Evolutionary conservation across 2,329 filamentous ascomycete species (phyloP), one percentile per base, ranked within the genome.

Genomic region (Calonectria pauciramosa): DNA sequence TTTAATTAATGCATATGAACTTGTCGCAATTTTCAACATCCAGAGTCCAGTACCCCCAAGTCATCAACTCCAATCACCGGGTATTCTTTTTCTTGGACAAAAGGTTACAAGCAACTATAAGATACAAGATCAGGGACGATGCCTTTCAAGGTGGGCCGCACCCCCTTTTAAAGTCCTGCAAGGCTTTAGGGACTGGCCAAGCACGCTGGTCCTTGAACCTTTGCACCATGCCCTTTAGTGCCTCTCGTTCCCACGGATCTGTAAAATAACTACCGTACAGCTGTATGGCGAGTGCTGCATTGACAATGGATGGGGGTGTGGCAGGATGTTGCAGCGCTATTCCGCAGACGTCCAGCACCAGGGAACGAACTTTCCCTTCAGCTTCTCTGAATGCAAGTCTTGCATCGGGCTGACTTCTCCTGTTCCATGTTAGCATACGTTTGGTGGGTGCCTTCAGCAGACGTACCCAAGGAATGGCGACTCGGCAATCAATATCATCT

Each of bases 221-320:
- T 6, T 66, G 49, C 16, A 80, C 77, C 2, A 77, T 78, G 2
- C 56, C 74, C 8, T 47, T 75, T 13, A 80, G 23, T 1, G 78
- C 74, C 5, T 80, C 78, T 5, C 71, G n/a, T 4, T 80, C 78
- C 78, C 78, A 80, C 0, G 65, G 63, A 18, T 80, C 78, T 0
- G 78, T 80, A 8, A 80, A 80, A 3, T 79, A 80, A 2, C 56
- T 79, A 0, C 76, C 75, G 0, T 80, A 80, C 59, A 80, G 49
- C 6, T 78, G 78, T 1, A 80, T 75, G 0, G 75, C 74, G 3
- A 80, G 11, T 0, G 73, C 51, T 0, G 78, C 78, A 6, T 75
- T 80, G 0, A 80, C 77, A 6, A 80, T 75, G 26, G 71, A 72
- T 0, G 78, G 78, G 0, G 79, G 69, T 0, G 71, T 80, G 1